These are phyloP conservation scores for Coemansia erecta DNA, from an alignment of 192 early-diverging fungal species.

Conservation along the genomic window DNA sequence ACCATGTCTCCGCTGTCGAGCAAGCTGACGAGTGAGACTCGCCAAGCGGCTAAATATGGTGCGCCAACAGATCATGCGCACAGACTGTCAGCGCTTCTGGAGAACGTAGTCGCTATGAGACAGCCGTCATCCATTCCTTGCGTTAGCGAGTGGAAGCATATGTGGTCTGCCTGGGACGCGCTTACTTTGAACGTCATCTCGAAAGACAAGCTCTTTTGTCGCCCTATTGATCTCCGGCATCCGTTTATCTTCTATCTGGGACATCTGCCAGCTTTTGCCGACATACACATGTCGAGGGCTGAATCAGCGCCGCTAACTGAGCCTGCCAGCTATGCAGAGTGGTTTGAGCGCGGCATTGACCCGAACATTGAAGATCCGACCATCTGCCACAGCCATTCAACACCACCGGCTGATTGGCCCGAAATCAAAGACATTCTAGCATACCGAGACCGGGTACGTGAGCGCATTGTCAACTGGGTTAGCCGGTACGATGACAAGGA, in stretches of 20 bases:
- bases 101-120: neutral
- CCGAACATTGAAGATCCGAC: constrained; percentile 77
- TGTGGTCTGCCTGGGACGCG: constrained; percentile 83
- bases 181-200: constrained; percentile 66
- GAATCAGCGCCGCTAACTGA: constrained; percentile 56
- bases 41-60: constrained; percentile 13
- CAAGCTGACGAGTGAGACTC: constrained; percentile 11
- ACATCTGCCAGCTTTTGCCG: constrained; percentile 74
- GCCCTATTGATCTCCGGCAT: constrained; percentile 82
- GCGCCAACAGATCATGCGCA: neutral
- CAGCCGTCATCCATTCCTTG: constrained; percentile 55
- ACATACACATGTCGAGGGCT: constrained; percentile 56
- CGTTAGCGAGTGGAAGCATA: constrained; percentile 67
- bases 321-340: constrained; percentile 63
- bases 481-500: constrained; percentile 9
- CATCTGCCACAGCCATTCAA: constrained; percentile 76
- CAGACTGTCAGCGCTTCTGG: neutral
- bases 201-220: constrained; percentile 54
- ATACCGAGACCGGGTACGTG: constrained; percentile 66
- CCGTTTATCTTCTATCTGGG: constrained; percentile 91
- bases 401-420: constrained; percentile 72
- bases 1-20: constrained; percentile 6
- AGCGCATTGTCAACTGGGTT: constrained; percentile 54
- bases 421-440: constrained; percentile 59
- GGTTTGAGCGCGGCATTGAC: constrained; percentile 96